Evolutionary conservation across 2,329 filamentous ascomycete species (phyloP), one percentile per base, ranked within the genome.

Genomic region (Paecilomyces niveus): DNA sequence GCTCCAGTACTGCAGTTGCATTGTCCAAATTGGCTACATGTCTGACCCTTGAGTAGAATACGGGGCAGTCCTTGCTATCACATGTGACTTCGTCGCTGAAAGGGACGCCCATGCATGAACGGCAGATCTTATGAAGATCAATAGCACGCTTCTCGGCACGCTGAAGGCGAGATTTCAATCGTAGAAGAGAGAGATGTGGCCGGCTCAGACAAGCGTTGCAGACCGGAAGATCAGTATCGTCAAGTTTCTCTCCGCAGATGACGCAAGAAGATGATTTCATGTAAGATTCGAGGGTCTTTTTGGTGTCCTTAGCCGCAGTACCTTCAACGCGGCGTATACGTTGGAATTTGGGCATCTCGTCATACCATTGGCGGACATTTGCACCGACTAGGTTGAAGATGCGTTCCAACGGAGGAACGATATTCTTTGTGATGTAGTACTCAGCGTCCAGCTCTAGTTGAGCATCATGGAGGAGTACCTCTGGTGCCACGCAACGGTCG

Each of bases 321-420:
- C 69, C 68, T 59, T 82, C 80, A n/a, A 90, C 75, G 57, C 83
- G 84, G 29, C 87, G 83, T 53, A 93, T 84, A 8, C 88, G 86
- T 68, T 92, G 89, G 21, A 94, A 81, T 72, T 95, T 96, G 53
- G 93, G 93, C 91, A 97, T 95, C 74, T 97, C 92, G 62, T 96
- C 91, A 68, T 92, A 97, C 94, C 94, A 99, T 59, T 85, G 83
- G 18, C 89, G 80, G 0, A 97, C 89, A 70, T 94, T 96, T 32
- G 92, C 94, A 6, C 94, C 94, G 2, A 97, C 89, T 2, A 99
- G 86, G 68, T 94, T 96, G 78, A 99, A 97, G 63, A 99, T 97
- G 29, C 94, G 87, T 73, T 97, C 93, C 0, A 99, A 82, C 0
- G 94, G 94, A 5, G 94, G 94, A 54, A 99, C 95, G 8, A 99